Evolutionary conservation across 2,329 filamentous ascomycete genomes (phyloP).

Genomic region (Chrysoporthe deuterocubensis): DNA sequence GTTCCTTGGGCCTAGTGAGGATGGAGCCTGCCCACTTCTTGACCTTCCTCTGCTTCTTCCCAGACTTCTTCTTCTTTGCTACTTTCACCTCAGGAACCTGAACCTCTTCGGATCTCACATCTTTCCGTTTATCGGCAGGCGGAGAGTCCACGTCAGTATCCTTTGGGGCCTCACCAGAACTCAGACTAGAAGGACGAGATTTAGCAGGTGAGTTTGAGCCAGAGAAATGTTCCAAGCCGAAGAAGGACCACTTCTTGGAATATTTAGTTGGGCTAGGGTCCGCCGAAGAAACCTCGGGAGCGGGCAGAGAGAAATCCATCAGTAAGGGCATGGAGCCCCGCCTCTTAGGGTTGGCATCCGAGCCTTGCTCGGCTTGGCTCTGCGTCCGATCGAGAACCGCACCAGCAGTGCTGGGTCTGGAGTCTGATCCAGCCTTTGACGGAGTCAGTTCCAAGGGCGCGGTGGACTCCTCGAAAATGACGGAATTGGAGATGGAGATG

Average conservation of each 20-base stretch:
- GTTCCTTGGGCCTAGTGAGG: constrained; percentile 63
- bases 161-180: constrained; percentile 46
- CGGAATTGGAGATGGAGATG: constrained; percentile 60
- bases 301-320: constrained; percentile 44
- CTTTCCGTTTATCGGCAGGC: constrained; percentile 43
- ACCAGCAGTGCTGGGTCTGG: constrained; percentile 71
- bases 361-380: constrained; percentile 40
- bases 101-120: constrained; percentile 34
- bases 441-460: constrained; percentile 43
- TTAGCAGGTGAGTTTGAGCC: constrained; percentile 51
- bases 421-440: constrained; percentile 49
- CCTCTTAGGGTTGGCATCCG: constrained; percentile 48
- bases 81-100: constrained; percentile 34
- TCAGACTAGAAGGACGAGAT: constrained; percentile 51
- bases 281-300: constrained; percentile 39
- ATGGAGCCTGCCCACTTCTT: constrained; percentile 74
- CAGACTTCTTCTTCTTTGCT: constrained; percentile 37
- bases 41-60: constrained; percentile 68
- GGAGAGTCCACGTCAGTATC: constrained; percentile 32
- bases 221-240: constrained; percentile 61
- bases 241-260: constrained; percentile 65
- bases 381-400: constrained; percentile 64
- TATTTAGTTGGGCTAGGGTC: constrained; percentile 55
- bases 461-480: constrained; percentile 42
- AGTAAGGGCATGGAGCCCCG: constrained; percentile 65